Evolutionary conservation across 1,284 basidiomycete genomes (phyloP), one percentile per base, ranked within the genome.

Genomic region (Athelia psychrophila): DNA sequence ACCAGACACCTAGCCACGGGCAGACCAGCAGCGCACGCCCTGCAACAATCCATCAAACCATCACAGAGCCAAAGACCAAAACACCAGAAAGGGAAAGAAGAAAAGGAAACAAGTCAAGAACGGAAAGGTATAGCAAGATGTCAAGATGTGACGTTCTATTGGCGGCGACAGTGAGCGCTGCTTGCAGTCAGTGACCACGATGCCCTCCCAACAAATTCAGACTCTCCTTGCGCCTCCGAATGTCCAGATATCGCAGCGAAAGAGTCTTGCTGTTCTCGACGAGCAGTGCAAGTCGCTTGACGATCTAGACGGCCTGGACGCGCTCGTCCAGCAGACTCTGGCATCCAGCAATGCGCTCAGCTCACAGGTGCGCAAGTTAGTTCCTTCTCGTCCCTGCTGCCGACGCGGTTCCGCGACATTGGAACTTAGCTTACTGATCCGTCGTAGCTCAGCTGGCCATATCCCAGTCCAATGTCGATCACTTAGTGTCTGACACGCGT

Each of bases 401-500:
- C 44, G 23, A 23, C 19, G 44, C 38, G 18, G 16, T 23, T 27
- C n/a, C 16, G 38, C 32, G 38, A 35, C 27, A n/a, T n/a, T n/a
- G n/a, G n/a, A n/a, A n/a, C 25, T 53, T 22, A 54, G 47, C 58
- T 68, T 54, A 69, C 52, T 59, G 51, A 59, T 63, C 57, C 66
- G 65, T 67, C 74, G 59, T 74, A 80, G 78, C 66, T 77, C 63
- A 90, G 88, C 74, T 86, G 57, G 64, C 70, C 42, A 65, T 71
- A 46, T 89, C 84, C n/a, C 69, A 78, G 58, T 65, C 67, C 24
- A 64, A 67, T 22, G 61, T 85, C 15, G 68, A 79, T 50, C 52
- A 60, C 2, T 60, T 83, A 30, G 69, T 86, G 19, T 59, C 64
- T 1, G 61, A 75, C 42, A 79, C 81, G 2, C 74, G 76, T 32